These are phyloP conservation scores for Chlamydomonas reinhardtii DNA, from an alignment of 163 green algal species.

Conservation along the genomic window DNA sequence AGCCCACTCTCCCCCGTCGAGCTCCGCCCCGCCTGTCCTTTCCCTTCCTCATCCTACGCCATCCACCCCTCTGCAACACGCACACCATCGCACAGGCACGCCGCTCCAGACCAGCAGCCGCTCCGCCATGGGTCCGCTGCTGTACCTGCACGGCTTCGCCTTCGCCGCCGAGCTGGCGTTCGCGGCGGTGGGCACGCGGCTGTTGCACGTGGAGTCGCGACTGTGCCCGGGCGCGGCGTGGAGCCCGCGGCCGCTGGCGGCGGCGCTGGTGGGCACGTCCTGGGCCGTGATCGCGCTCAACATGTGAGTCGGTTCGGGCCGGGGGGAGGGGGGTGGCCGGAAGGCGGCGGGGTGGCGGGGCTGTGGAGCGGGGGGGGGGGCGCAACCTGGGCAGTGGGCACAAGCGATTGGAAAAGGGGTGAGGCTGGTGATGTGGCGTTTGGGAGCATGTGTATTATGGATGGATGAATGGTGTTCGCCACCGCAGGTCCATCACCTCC, in stretches of 20 bases:
- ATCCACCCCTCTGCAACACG: neutral
- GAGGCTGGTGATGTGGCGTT: too few species aligned
- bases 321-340: too few species aligned
- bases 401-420: too few species aligned
- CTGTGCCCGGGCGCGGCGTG: constrained; percentile 13
- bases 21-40: neutral
- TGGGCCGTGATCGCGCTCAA: constrained; percentile 43
- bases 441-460: neutral
- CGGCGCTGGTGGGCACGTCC: constrained; percentile 35
- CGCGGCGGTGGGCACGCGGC: constrained; percentile 3
- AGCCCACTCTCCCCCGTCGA: neutral
- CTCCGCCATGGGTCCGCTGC: neutral
- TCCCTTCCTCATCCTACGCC: neutral
- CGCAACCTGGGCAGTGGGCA: too few species aligned
- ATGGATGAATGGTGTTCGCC: too few species aligned
- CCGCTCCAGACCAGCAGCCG: constrained; percentile 12
- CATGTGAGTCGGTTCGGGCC: too few species aligned
- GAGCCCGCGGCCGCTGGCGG: constrained; percentile 42
- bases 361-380: too few species aligned
- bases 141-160: neutral
- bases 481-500: constrained; percentile 8
- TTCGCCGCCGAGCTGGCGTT: constrained; percentile 18
- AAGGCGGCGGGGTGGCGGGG: too few species aligned
- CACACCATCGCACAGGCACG: neutral
- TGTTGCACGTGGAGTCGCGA: neutral